phyloP scores from a whole-genome alignment of 768 basidiomycete genomes.

The Pulveroboletus ravenelii region DNA sequence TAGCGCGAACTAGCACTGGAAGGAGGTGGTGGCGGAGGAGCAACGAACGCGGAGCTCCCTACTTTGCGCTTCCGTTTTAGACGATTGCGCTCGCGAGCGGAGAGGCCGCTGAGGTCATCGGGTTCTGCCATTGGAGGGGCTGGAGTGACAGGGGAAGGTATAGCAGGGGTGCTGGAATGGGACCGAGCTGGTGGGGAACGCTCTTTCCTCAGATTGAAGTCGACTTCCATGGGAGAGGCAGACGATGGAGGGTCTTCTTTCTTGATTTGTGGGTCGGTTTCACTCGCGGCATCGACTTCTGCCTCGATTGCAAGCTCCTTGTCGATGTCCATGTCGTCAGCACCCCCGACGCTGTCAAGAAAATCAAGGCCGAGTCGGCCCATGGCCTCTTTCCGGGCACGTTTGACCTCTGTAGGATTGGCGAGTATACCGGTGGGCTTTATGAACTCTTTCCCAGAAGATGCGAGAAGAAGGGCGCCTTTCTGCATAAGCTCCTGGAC shows the following conservation, averaged over 20 bases:
- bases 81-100: conserved; percentile 89
- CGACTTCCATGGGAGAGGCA: conserved; percentile 44
- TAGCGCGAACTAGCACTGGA: conserved; percentile 60
- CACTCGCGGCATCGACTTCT: conserved; percentile 44
- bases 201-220: conserved; percentile 37
- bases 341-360: conserved; percentile 61
- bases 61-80: conserved; percentile 92
- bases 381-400: conserved; percentile 86
- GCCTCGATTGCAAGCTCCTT: conserved; percentile 68
- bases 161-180: conserved; percentile 41
- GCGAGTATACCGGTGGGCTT: conserved; percentile 70
- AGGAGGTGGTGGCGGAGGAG: conserved; percentile 58
- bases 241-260: conserved; percentile 34
- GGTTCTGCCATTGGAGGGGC: conserved; percentile 34
- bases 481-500: conserved; percentile 73
- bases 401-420: conserved; percentile 75
- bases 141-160: conserved; percentile 46
- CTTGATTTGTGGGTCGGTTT: conserved; percentile 37
- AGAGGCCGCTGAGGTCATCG: conserved; percentile 54
- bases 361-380: conserved; percentile 83
- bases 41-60: conserved; percentile 79
- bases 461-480: conserved; percentile 77
- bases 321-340: conserved; percentile 82
- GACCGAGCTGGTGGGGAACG: conserved; percentile 39
- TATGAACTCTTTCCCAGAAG: conserved; percentile 88